phyloP scores from a whole-genome alignment of 352 stramenopile genomes.

The Pythium dissotocum region DNA sequence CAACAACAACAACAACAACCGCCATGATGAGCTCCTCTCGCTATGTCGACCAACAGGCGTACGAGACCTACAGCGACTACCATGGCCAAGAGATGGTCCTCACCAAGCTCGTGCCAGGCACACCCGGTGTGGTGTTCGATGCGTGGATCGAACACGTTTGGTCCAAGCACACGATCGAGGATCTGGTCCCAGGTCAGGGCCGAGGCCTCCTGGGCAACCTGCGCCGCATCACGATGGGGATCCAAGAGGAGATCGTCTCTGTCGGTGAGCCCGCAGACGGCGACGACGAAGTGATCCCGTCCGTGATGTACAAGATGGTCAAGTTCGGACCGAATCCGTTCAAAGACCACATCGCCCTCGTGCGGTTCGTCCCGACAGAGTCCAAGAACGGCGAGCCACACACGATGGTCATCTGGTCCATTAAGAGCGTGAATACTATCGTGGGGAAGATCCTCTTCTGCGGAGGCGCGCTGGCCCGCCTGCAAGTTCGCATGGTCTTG shows the following conservation, averaged over 20 bases:
- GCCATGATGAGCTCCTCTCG: slow-evolving; percentile 28
- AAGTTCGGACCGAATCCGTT: slow-evolving; percentile 45
- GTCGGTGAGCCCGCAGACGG: slow-evolving; percentile 40
- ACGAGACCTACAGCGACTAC: slow-evolving; percentile 43
- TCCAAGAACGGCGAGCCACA: slow-evolving; percentile 13
- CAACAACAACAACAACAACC: no score
- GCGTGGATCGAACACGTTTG: slow-evolving; percentile 62
- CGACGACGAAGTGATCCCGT: slow-evolving; percentile 43
- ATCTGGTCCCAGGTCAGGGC: slow-evolving; percentile 46
- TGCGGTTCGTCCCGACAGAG: slow-evolving; percentile 61
- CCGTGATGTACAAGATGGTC: slow-evolving; percentile 50
- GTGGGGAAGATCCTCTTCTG: slow-evolving; percentile 52
- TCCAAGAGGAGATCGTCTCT: slow-evolving; percentile 70
- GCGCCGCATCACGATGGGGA: slow-evolving; percentile 42
- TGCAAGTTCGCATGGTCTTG: slow-evolving; percentile 24
- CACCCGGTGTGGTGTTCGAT: slow-evolving; percentile 59
- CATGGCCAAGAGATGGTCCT: slow-evolving; percentile 63
- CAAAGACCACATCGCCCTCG: slow-evolving; percentile 47
- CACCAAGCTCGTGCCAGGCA: slow-evolving; percentile 49
- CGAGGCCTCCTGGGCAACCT: slow-evolving; percentile 58
- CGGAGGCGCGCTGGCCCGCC: slow-evolving; percentile 47
- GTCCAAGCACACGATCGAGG: slow-evolving; percentile 27
- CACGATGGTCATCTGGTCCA: slow-evolving; percentile 56
- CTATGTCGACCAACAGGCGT: slow-evolving; percentile 42
- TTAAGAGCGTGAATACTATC: slow-evolving; percentile 53